Conservation (phyloP, 2,329 filamentous ascomycete genomes). For the Ascomycota sp. region DNA sequence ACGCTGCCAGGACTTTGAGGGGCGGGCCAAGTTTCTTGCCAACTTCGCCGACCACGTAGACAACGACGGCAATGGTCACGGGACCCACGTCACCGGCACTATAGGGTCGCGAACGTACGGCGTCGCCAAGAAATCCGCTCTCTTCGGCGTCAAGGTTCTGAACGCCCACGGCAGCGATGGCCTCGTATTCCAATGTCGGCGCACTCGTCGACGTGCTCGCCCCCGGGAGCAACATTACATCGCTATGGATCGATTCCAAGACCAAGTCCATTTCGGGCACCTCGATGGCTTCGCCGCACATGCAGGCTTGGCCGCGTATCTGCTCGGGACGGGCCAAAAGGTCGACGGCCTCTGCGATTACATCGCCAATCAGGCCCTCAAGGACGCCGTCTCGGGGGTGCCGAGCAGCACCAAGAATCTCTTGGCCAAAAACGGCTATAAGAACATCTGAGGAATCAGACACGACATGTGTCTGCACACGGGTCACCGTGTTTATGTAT, state of each 20-base stretch:
- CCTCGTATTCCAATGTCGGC: slow-evolving; percentile 24
- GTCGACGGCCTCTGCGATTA: slow-evolving; percentile 24
- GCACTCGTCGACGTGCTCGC: slow-evolving; percentile 23
- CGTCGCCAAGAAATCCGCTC: slow-evolving; percentile 16
- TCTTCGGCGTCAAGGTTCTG: slow-evolving; percentile 19
- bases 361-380: slow-evolving; percentile 20
- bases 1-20: slow-evolving; percentile 14
- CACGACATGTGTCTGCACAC: too few relatives aligned
- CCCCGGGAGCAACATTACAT: slow-evolving; percentile 20
- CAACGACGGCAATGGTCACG: slow-evolving; percentile 13
- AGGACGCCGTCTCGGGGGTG: slow-evolving; percentile 19
- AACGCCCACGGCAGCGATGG: slow-evolving; percentile 12
- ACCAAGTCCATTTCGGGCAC: slow-evolving; percentile 22
- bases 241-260: slow-evolving; percentile 19
- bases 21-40: slow-evolving; percentile 15
- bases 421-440: too few relatives aligned
- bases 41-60: slow-evolving; percentile 13
- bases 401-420: too few relatives aligned
- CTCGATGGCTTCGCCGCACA: slow-evolving; percentile 24
- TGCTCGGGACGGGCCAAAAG: slow-evolving; percentile 7
- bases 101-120: slow-evolving; percentile 16
- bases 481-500: too few relatives aligned
- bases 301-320: slow-evolving; percentile 17
- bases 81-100: slow-evolving; percentile 17
- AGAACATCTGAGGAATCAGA: too few relatives aligned